Evolutionary conservation across 768 basidiomycete genomes (phyloP).

Genomic region (Inosperma sp.): DNA sequence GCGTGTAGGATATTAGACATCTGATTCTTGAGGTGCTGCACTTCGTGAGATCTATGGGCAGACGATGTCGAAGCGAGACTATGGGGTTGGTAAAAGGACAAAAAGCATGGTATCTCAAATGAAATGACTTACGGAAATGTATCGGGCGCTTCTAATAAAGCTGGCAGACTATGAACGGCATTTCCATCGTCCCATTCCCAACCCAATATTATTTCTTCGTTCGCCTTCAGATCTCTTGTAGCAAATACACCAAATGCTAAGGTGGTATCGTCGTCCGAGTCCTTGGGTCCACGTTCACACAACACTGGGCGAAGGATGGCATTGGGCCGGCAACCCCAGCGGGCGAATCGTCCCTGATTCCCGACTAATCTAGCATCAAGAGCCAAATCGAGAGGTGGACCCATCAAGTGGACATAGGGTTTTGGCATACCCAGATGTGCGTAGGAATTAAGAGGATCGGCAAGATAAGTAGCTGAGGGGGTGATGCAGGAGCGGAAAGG

Average conservation of each 20-base stretch:
- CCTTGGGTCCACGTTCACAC: conserved; percentile 23
- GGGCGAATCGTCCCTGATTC: conserved; percentile 54
- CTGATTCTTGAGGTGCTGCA: conserved; percentile 55
- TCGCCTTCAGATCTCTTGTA: conserved; percentile 60
- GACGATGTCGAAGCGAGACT: conserved; percentile 8
- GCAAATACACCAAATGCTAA: conserved; percentile 82
- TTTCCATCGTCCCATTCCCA: conserved; percentile 99
- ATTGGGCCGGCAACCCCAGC: conserved; percentile 64
- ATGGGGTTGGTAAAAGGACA: conserved; percentile 19
- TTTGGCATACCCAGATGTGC: conserved; percentile 78
- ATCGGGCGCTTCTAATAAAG: conserved; percentile 53
- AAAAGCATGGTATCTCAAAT: conserved; percentile 14
- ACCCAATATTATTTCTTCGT: conserved; percentile 83
- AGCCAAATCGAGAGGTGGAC: conserved; percentile 70
- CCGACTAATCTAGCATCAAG: conserved; percentile 77
- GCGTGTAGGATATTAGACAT: conserved; percentile 68
- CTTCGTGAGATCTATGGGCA: conserved; percentile 38
- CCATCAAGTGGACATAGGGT: conserved; percentile 75
- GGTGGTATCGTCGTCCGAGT: conserved; percentile 26
- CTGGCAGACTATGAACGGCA: conserved; percentile 73
- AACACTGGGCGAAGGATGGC: conserved; percentile 56
- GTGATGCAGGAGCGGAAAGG: conserved; percentile 62
- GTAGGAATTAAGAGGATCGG: conserved; percentile 85
- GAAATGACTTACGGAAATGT: conserved; percentile 50
- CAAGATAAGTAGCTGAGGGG: conserved; percentile 63